Percentiles rank a stretch among this genome's conserved stretches.
Conservation (phyloP, 2,329 filamentous ascomycete genomes). For the Paecilomyces formosus region DNA sequence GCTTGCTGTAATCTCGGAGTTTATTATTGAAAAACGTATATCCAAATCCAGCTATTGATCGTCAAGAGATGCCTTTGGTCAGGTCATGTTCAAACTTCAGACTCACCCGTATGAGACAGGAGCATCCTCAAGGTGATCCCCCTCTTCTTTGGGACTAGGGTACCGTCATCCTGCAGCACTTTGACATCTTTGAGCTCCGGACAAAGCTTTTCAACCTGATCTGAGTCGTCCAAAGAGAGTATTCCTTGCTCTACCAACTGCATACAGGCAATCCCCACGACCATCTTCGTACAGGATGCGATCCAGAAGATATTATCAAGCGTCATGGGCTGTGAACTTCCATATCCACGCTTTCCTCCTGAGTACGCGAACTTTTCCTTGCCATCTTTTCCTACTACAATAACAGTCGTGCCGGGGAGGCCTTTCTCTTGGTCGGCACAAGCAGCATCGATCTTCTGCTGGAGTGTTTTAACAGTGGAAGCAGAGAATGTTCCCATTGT, state of each 20-base stretch:
- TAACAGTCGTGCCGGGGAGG: constrained; percentile 41
- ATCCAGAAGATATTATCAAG: constrained; percentile 56
- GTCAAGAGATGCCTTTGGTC: neutral
- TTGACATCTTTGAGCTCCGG: constrained; percentile 38
- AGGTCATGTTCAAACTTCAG: neutral
- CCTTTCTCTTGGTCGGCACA: constrained; percentile 22
- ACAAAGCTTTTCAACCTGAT: constrained; percentile 31
- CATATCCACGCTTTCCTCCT: constrained; percentile 40
- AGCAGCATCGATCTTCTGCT: neutral
- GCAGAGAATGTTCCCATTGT: neutral
- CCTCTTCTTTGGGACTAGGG: constrained; percentile 35
- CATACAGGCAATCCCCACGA: constrained; percentile 39
- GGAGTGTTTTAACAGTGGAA: neutral
- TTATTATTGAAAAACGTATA: constrained; percentile 50
- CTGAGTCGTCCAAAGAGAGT: constrained; percentile 34
- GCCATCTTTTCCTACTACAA: constrained; percentile 43
- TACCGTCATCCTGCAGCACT: constrained; percentile 31
- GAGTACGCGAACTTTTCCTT: constrained; percentile 43
- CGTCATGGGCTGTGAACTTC: constrained; percentile 45
- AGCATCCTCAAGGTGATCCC: constrained; percentile 53
- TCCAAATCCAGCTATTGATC: constrained; percentile 45
- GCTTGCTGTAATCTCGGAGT: constrained; percentile 41
- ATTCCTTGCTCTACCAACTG: constrained; percentile 40
- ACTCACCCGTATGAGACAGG: constrained; percentile 39
- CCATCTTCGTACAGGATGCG: constrained; percentile 44